Base-by-base conservation (phyloP, 1,139 yeast genomes). In the Candida anutae region DNA sequence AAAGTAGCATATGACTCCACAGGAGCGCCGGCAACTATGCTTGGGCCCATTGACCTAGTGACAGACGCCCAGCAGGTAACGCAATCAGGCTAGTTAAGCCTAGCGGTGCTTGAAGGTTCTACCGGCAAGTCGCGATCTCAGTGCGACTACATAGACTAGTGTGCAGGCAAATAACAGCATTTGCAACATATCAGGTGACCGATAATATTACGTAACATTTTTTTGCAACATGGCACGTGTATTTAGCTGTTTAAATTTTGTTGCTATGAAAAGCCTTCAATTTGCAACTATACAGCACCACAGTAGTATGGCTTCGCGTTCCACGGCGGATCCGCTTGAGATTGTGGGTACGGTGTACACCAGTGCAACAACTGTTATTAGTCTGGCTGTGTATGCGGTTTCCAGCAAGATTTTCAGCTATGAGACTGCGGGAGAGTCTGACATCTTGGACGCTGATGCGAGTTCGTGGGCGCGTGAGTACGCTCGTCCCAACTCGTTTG, bases 361-460 rank as follows among this genome's bases (percentile, higher is more conserved):
- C 25, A 69, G 84, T n/a, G 75, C 83, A n/a, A 64, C 66, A 40
- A 64, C 74, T 28, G 58, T 82, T 25, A 69, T 83, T 35, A 69
- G 74, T 45, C 82, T 82, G 39, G 68, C 81, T 5, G 58, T 81
- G 22, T 83, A 79, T 50, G 60, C 80, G 20, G 55, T 78, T 35
- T 65, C 79, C 26, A 63, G 70, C 38, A 69, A 75, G 41, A 65
- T 87, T 30, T 87, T 87, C 56, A 71, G 80, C 34, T 87, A 81
- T 43, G 74, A 70, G 35, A 59, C 79, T 34, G 68, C 81, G 22
- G 81, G 82, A 10, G 71, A 74, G 27, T 65, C 71, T 9, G 72
- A 74, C 42, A 62, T 73, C 33, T 58, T 81, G 29, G 90, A 81
- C 47, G 57, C 69, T 13, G 68, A 77, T 27, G 51, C 83, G 37